Evolutionary conservation across 2,329 filamentous ascomycete genomes (phyloP).

Genomic region (Colletotrichum costaricense): DNA sequence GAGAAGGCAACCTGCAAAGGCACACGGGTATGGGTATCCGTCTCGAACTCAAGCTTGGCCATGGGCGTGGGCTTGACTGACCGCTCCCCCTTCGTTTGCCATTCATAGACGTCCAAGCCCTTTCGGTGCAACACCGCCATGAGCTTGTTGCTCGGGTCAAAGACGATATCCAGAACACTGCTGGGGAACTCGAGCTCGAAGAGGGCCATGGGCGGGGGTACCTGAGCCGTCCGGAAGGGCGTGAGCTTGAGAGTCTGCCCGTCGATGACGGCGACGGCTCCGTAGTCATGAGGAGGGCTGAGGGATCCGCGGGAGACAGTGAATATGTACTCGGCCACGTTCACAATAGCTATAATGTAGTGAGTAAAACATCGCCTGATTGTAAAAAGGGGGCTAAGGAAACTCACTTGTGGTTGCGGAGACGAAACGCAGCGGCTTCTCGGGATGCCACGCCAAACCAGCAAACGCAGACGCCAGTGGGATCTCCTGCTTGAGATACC

Average conservation of each 20-base stretch:
- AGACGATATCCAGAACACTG: slow-evolving; percentile 78
- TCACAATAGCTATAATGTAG: slow-evolving; percentile 55
- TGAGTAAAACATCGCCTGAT: slow-evolving; percentile 12
- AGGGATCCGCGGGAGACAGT: slow-evolving; percentile 76
- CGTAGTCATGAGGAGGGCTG: slow-evolving; percentile 78
- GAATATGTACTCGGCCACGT: slow-evolving; percentile 76
- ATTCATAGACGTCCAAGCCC: slow-evolving; percentile 76
- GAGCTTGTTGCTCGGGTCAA: slow-evolving; percentile 71
- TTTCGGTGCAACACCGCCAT: slow-evolving; percentile 79
- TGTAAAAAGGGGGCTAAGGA: not conserved
- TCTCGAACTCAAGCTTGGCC: slow-evolving; percentile 52
- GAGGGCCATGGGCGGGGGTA: slow-evolving; percentile 93
- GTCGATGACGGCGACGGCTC: slow-evolving; percentile 86
- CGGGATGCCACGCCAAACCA: slow-evolving; percentile 81
- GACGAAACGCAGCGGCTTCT: slow-evolving; percentile 79
- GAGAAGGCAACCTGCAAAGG: slow-evolving; percentile 48
- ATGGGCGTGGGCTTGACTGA: slow-evolving; percentile 56
- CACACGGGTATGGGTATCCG: slow-evolving; percentile 16
- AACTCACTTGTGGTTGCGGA: slow-evolving; percentile 62
- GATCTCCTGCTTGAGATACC: slow-evolving; percentile 95
- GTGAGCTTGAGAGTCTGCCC: slow-evolving; percentile 85
- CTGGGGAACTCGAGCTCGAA: slow-evolving; percentile 74
- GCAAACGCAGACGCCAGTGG: slow-evolving; percentile 49
- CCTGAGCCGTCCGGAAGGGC: slow-evolving; percentile 83
- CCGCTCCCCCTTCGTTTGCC: slow-evolving; percentile 70